Percentiles rank a stretch among this genome's conserved stretches.
Conservation (phyloP, 768 basidiomycete genomes). For the Rhodotorula kratochvilovae region DNA sequence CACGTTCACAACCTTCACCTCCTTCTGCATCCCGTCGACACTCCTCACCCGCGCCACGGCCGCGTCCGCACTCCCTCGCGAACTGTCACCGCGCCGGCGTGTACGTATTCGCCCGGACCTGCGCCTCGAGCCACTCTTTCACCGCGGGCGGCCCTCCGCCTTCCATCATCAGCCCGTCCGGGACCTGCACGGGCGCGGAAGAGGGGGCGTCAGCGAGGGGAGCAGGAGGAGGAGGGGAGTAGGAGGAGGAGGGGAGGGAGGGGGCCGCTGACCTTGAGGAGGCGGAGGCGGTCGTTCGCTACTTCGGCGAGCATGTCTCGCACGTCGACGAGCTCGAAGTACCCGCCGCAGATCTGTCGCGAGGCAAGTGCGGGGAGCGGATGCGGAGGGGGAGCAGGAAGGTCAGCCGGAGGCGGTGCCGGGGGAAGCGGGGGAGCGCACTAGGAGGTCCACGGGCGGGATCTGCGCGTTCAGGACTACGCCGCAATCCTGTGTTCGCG, state of each 20-base stretch:
- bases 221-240: too few species aligned
- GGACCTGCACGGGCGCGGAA: neutral
- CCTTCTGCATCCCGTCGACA: too few species aligned
- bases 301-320: conserved; percentile 25
- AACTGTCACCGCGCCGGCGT: neutral
- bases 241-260: neutral
- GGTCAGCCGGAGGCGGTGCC: neutral
- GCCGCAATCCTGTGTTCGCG: conserved; percentile 16
- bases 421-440: neutral
- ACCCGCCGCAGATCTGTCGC: conserved; percentile 28
- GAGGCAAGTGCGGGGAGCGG: neutral
- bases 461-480: conserved; percentile 27
- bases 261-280: conserved; percentile 19
- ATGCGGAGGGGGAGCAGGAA: neutral
- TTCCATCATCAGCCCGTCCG: conserved; percentile 34
- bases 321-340: conserved; percentile 30
- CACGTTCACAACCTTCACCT: too few species aligned
- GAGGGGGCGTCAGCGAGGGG: too few species aligned
- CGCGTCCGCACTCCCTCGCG: too few species aligned
- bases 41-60: too few species aligned
- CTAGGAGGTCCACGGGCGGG: conserved; percentile 21
- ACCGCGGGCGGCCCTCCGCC: conserved; percentile 22
- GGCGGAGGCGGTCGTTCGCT: neutral
- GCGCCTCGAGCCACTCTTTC: conserved; percentile 13
- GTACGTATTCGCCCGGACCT: conserved; percentile 2